These are phyloP conservation scores for Opeltia flavorubescens DNA, from an alignment of 495 filamentous ascomycete species.

Conservation along the genomic window DNA sequence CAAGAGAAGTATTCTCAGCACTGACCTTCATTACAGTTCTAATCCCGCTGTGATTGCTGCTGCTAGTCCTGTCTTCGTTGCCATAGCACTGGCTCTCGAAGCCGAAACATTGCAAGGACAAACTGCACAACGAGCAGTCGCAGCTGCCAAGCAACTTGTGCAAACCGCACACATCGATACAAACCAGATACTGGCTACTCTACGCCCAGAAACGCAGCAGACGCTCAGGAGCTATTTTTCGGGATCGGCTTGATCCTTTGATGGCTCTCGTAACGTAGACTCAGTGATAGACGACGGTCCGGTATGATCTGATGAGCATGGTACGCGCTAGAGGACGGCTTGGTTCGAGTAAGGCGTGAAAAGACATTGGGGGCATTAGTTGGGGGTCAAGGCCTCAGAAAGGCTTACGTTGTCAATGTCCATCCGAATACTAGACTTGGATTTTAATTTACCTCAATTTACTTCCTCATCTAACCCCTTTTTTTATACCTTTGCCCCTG, in stretches of 20 bases:
- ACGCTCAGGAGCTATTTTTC: conserved; percentile 59
- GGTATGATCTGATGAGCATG: neutral
- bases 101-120: conserved; percentile 79
- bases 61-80: conserved; percentile 63
- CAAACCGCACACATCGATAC: conserved; percentile 54
- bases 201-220: conserved; percentile 62
- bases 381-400: no score
- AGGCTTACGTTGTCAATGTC: no score
- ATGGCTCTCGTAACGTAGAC: neutral
- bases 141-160: conserved; percentile 59
- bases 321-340: neutral
- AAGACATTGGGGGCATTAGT: no score
- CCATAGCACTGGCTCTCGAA: conserved; percentile 75
- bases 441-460: no score
- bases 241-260: conserved; percentile 17
- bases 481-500: no score
- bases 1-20: neutral
- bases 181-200: conserved; percentile 49
- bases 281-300: neutral
- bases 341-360: no score
- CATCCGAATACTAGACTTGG: no score
- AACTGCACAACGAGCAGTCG: conserved; percentile 57
- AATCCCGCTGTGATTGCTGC: conserved; percentile 59
- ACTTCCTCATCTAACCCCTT: no score
- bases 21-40: conserved; percentile 43